Evolutionary conservation across 2,329 filamentous ascomycete genomes (phyloP).

Genomic region (Cercospora nicotianae): DNA sequence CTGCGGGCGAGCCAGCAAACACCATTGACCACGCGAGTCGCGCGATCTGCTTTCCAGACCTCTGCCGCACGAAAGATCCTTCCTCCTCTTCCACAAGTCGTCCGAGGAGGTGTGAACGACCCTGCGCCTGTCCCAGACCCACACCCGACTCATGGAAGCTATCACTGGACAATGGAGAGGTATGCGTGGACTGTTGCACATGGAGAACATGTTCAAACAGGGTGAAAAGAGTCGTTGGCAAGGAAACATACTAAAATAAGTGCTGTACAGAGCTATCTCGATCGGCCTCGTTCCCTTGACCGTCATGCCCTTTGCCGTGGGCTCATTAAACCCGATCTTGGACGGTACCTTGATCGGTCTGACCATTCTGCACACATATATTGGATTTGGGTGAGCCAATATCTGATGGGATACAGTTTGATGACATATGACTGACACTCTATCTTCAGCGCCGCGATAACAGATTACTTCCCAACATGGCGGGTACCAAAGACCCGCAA

Average conservation of each 20-base stretch:
- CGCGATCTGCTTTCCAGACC: constrained; percentile 79
- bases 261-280: constrained; percentile 63
- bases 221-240: neutral
- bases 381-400: constrained; percentile 77
- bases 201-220: neutral
- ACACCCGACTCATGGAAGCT: constrained; percentile 81
- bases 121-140: constrained; percentile 71
- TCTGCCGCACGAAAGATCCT: constrained; percentile 73
- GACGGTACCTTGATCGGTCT: constrained; percentile 83
- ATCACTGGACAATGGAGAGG: constrained; percentile 97
- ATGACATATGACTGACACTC: too few relatives aligned
- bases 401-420: neutral
- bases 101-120: constrained; percentile 71
- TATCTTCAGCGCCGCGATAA: constrained; percentile 61
- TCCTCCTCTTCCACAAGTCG: constrained; percentile 69
- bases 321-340: constrained; percentile 82
- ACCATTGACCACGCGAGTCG: constrained; percentile 44
- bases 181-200: constrained; percentile 61
- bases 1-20: constrained; percentile 38
- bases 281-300: constrained; percentile 81
- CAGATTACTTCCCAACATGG: constrained; percentile 82
- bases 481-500: constrained; percentile 68
- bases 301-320: constrained; percentile 86
- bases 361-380: constrained; percentile 88
- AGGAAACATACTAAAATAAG: constrained; percentile 11